Conservation (phyloP, 371 early-diverging fungal species). For the Coemansia linderi region DNA sequence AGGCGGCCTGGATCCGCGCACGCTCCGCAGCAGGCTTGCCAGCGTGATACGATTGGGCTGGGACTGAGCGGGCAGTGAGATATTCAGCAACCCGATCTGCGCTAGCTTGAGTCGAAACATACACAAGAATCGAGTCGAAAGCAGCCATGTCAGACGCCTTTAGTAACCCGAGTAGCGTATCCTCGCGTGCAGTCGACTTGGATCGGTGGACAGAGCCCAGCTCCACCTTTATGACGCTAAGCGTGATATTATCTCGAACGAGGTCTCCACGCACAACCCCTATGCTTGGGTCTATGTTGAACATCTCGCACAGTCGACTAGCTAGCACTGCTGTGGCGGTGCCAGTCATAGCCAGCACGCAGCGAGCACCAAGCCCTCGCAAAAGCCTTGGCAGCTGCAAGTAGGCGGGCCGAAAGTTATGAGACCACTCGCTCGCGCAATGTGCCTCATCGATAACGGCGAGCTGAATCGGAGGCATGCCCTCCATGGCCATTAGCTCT, state of each 20-base stretch:
- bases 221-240: slow-evolving; percentile 56
- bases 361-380: slow-evolving; percentile 55
- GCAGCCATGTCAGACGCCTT: slow-evolving; percentile 54
- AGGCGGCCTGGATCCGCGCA: slow-evolving; percentile 63
- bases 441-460: slow-evolving; percentile 81
- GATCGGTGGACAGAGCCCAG: slow-evolving; percentile 40
- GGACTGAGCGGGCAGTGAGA: slow-evolving; percentile 62
- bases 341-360: slow-evolving; percentile 82
- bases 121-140: slow-evolving; percentile 64
- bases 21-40: slow-evolving; percentile 71
- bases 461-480: slow-evolving; percentile 59
- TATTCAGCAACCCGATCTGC: slow-evolving; percentile 66
- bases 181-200: slow-evolving; percentile 38
- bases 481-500: slow-evolving; percentile 47
- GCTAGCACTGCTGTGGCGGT: slow-evolving; percentile 72
- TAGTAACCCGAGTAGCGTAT: slow-evolving; percentile 57
- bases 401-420: slow-evolving; percentile 73
- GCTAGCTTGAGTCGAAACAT: slow-evolving; percentile 65
- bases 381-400: slow-evolving; percentile 58
- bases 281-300: slow-evolving; percentile 52
- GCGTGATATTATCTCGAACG: slow-evolving; percentile 60
- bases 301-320: slow-evolving; percentile 57
- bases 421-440: slow-evolving; percentile 85
- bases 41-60: slow-evolving; percentile 77
- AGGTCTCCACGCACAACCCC: slow-evolving; percentile 58